Evolutionary conservation across 208 protist species (phyloP).

Genomic region (Angomonas deanei): DNA sequence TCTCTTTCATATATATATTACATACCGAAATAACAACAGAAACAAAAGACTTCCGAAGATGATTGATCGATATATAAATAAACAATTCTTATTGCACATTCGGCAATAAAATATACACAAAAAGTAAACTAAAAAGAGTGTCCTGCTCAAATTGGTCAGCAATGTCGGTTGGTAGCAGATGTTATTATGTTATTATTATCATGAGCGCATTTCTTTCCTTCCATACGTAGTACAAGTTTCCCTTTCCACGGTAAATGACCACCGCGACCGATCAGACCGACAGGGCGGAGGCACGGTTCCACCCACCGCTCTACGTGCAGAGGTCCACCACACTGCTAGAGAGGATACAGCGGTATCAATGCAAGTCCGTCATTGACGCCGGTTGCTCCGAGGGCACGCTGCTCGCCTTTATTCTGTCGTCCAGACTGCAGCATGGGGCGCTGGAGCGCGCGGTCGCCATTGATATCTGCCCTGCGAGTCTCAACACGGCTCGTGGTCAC

Average conservation of each 20-base stretch:
- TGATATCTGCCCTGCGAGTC: constrained; percentile 16
- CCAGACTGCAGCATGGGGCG: constrained; percentile 17
- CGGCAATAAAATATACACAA: too few relatives aligned
- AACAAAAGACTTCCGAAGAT: too few relatives aligned
- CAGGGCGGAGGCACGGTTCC: constrained; percentile 14
- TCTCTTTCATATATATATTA: too few relatives aligned
- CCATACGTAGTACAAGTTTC: not conserved
- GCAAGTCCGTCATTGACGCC: constrained; percentile 37
- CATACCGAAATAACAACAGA: too few relatives aligned
- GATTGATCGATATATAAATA: too few relatives aligned
- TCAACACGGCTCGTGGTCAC: constrained; percentile 6
- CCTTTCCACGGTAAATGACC: not conserved
- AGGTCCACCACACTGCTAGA: constrained; percentile 14
- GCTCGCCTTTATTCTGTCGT: constrained; percentile 21
- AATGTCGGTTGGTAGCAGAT: too few relatives aligned
- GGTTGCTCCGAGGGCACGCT: constrained; percentile 38
- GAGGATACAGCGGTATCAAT: constrained; percentile 11
- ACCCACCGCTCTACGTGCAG: constrained; percentile 40
- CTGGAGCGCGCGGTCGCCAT: constrained; percentile 29
- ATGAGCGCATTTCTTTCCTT: constrained; percentile 4
- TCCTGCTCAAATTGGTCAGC: too few relatives aligned
- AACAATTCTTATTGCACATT: too few relatives aligned
- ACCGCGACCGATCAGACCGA: not conserved
- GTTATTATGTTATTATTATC: too few relatives aligned
- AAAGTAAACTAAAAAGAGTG: too few relatives aligned